Conservation (phyloP, 2,329 filamentous ascomycete genomes). For the Diaporthe ilicicola region DNA sequence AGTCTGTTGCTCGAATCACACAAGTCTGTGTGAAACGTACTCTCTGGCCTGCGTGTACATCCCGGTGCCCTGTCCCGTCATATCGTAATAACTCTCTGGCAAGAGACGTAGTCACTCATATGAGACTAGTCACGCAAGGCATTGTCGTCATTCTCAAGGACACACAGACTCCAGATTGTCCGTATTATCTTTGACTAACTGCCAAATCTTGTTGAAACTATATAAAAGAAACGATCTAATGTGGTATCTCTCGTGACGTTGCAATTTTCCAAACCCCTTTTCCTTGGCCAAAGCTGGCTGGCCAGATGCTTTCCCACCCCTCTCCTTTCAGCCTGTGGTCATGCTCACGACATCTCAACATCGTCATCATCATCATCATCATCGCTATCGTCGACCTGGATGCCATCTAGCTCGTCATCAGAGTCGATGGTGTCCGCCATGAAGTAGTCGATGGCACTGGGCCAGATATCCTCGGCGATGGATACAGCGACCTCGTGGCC, state of each 20-base stretch:
- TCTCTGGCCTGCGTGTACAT: not conserved
- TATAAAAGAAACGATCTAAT: constrained; percentile 20
- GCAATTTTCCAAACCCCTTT: constrained; percentile 4
- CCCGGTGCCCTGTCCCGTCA: not conserved
- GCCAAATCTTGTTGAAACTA: not conserved
- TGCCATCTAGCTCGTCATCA: constrained; percentile 32
- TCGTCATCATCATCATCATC: constrained; percentile 33
- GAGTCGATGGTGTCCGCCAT: constrained; percentile 34
- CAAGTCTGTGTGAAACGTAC: not conserved
- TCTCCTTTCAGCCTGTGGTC: not conserved
- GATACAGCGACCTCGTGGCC: constrained; percentile 34
- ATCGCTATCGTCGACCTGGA: constrained; percentile 32
- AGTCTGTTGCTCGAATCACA: not conserved
- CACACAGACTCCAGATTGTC: not conserved
- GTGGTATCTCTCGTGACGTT: constrained; percentile 25
- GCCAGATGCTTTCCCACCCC: not conserved
- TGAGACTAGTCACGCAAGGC: not conserved
- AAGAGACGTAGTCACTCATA: not conserved
- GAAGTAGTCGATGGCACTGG: constrained; percentile 34
- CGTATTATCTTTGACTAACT: not conserved
- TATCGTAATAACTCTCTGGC: not conserved
- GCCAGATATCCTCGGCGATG: constrained; percentile 35
- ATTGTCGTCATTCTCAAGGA: not conserved
- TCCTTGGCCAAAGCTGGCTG: not conserved
- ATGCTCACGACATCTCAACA: constrained; percentile 33